phyloP scores from a whole-genome alignment of 1,284 basidiomycete genomes.

The Chiua sp. region DNA sequence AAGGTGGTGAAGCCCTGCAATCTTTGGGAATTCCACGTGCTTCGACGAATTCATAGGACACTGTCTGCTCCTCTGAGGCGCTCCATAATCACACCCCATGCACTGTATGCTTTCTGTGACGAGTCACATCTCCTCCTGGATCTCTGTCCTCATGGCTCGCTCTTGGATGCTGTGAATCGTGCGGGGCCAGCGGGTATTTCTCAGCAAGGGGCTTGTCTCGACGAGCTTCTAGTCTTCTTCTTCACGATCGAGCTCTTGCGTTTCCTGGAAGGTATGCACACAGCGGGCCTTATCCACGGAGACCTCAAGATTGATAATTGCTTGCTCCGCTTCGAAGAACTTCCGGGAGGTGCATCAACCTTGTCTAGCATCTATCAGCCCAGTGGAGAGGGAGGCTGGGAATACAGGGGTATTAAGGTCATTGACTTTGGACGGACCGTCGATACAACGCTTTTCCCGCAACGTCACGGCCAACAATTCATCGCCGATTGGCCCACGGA shows the following conservation, averaged over 20 bases:
- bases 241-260: conserved; percentile 92
- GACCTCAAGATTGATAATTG: conserved; percentile 99
- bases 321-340: conserved; percentile 87
- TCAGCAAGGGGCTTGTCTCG: conserved; percentile 83
- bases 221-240: conserved; percentile 95
- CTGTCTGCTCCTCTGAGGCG: conserved; percentile 60
- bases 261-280: conserved; percentile 84
- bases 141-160: conserved; percentile 89
- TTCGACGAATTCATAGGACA: conserved; percentile 77
- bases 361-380: conserved; percentile 83
- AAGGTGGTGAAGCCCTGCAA: conserved; percentile 93
- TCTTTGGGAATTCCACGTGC: conserved; percentile 93
- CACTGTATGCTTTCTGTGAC: conserved; percentile 84
- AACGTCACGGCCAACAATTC: conserved; percentile 70
- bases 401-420: conserved; percentile 85
- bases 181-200: conserved; percentile 71
- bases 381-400: conserved; percentile 85
- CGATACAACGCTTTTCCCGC: conserved; percentile 83
- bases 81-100: conserved; percentile 78
- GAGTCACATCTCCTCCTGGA: conserved; percentile 93
- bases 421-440: conserved; percentile 98
- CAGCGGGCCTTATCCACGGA: conserved; percentile 89
- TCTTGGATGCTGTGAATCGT: conserved; percentile 93
- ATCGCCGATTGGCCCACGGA: conserved; percentile 90
- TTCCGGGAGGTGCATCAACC: conserved; percentile 67